Conservation (phyloP, 768 basidiomycete species). For the Glaciozyma antarctica region DNA sequence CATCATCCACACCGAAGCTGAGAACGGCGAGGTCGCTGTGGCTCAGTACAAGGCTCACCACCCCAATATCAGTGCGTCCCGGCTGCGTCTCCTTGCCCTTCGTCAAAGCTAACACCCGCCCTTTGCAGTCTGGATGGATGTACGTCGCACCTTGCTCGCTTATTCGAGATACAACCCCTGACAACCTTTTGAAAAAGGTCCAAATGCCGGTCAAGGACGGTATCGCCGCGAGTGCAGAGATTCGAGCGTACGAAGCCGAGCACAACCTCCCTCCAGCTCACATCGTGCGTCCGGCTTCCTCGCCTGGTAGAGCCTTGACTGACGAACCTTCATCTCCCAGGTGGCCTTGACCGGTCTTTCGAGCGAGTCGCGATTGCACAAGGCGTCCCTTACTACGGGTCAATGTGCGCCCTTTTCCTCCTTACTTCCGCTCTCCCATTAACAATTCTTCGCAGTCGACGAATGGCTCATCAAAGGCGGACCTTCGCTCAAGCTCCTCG, state of each 20-base stretch:
- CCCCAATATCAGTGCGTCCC: too few species aligned
- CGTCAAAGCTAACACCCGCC: too few species aligned
- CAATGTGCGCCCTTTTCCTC: background rate
- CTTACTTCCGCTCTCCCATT: too few species aligned
- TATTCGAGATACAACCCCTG: too few species aligned
- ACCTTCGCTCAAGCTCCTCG: background rate
- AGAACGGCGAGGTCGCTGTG: too few species aligned
- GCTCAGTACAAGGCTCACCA: too few species aligned
- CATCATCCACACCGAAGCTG: background rate
- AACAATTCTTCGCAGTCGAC: background rate
- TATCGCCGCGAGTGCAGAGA: slow-evolving; percentile 3
- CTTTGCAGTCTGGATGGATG: background rate
- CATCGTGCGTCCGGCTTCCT: background rate
- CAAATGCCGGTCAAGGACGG: slow-evolving; percentile 15
- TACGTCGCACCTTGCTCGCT: too few species aligned
- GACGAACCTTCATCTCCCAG: background rate
- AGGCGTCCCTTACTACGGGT: background rate
- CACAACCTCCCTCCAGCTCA: background rate
- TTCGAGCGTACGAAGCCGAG: slow-evolving; percentile 14
- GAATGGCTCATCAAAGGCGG: background rate
- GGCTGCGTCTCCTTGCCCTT: background rate
- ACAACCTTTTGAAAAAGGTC: too few species aligned
- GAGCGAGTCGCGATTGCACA: background rate
- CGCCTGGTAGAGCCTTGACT: background rate
- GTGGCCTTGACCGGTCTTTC: background rate